Evolutionary conservation across 2,329 filamentous ascomycete species (phyloP).

Genomic region (Venturia oleaginea): DNA sequence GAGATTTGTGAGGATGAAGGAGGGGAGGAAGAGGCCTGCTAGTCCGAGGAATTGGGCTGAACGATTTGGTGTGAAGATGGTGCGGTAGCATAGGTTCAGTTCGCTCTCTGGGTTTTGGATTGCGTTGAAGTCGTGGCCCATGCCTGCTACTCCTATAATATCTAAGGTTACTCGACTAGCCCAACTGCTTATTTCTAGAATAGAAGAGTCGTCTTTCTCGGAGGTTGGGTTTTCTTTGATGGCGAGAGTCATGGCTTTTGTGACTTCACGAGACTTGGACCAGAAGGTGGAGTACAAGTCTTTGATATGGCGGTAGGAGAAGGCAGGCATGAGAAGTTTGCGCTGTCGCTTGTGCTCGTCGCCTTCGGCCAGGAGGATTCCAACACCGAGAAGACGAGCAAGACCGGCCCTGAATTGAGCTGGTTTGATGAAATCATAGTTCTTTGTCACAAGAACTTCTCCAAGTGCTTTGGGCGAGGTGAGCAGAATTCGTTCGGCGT

Average conservation of each 20-base stretch:
- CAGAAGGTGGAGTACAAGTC: conserved; percentile 42
- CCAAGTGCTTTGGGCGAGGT: conserved; percentile 38
- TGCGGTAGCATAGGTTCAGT: conserved; percentile 43
- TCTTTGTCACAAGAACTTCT: conserved; percentile 42
- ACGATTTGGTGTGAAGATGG: conserved; percentile 37
- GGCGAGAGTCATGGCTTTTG: conserved; percentile 24
- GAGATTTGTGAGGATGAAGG: conserved; percentile 50
- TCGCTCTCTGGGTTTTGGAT: conserved; percentile 42
- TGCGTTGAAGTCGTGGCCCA: conserved; percentile 48
- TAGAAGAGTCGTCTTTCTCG: conserved; percentile 17
- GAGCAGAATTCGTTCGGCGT: conserved; percentile 35
- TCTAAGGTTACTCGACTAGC: conserved; percentile 46
- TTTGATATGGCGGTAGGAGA: conserved; percentile 42
- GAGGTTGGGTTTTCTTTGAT: conserved; percentile 18
- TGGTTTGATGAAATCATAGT: conserved; percentile 44
- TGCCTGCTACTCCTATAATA: conserved; percentile 48
- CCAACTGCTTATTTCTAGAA: conserved; percentile 38
- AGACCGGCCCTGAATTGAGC: conserved; percentile 42
- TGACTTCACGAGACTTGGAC: conserved; percentile 37
- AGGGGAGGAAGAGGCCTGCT: conserved; percentile 53
- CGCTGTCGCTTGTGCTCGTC: conserved; percentile 68
- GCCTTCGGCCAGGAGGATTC: conserved; percentile 76
- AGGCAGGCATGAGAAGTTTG: conserved; percentile 40
- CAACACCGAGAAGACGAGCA: conserved; percentile 57
- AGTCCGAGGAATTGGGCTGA: conserved; percentile 49